These are phyloP conservation scores for Lobosporangium transversale DNA, from an alignment of 192 early-diverging fungal species.

Conservation along the genomic window DNA sequence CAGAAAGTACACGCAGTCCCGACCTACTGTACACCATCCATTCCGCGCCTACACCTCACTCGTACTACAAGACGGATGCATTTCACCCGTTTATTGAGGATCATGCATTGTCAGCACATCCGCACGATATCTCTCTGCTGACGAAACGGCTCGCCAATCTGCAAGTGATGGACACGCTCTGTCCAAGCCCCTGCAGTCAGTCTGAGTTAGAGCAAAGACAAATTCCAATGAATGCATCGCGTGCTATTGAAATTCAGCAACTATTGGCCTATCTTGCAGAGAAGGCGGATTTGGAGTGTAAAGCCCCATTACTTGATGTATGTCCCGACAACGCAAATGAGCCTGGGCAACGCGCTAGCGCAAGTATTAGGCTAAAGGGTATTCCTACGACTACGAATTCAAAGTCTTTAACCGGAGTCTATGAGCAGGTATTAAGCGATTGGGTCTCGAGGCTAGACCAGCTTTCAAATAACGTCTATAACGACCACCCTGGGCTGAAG, in stretches of 20 bases:
- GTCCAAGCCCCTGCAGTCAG: not conserved
- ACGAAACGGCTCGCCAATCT: constrained; percentile 38
- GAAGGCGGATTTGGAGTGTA: constrained; percentile 21
- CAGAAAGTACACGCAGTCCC: too few species aligned
- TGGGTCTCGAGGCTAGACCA: constrained; percentile 32
- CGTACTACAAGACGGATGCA: too few species aligned
- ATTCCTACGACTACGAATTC: not conserved
- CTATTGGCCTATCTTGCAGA: constrained; percentile 10
- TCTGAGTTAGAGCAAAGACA: not conserved
- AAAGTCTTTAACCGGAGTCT: not conserved
- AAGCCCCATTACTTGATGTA: not conserved
- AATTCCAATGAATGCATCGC: constrained; percentile 9
- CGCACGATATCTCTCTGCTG: constrained; percentile 24
- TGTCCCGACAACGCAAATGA: not conserved
- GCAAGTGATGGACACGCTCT: constrained; percentile 34
- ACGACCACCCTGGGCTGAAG: constrained; percentile 20
- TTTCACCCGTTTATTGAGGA: too few species aligned
- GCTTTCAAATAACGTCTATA: constrained; percentile 5
- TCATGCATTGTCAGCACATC: too few species aligned
- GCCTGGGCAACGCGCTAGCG: not conserved
- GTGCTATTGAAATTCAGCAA: constrained; percentile 1
- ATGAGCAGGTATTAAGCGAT: constrained; percentile 22
- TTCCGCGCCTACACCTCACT: too few species aligned
- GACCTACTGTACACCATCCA: too few species aligned
- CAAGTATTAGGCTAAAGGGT: not conserved